These are phyloP conservation scores for Polytrichum commune DNA, from an alignment of 225 moss, liverwort and hornwort species.

Conservation along the genomic window DNA sequence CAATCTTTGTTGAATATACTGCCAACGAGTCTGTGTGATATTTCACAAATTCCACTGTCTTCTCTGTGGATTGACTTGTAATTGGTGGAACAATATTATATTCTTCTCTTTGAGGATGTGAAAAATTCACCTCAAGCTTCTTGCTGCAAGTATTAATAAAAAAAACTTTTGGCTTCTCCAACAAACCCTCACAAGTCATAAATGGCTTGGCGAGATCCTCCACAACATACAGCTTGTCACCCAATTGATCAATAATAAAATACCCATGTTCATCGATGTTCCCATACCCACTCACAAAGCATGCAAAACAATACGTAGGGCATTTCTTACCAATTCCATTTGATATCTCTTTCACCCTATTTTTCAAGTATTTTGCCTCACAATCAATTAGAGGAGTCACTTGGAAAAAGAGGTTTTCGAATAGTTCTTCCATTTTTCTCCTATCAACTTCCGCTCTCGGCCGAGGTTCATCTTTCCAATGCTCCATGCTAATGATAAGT, in stretches of 20 bases:
- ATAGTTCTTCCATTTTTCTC: slow-evolving; percentile 9
- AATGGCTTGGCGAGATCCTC: slow-evolving; percentile 32
- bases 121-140: background rate
- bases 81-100: too few relatives aligned
- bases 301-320: slow-evolving; percentile 20
- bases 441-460: slow-evolving; percentile 3
- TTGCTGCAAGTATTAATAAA: slow-evolving; percentile 29
- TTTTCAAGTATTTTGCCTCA: background rate
- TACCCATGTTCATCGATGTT: slow-evolving; percentile 12
- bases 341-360: background rate
- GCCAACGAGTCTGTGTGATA: slow-evolving; percentile 20
- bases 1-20: slow-evolving; percentile 38
- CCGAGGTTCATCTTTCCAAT: background rate
- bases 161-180: slow-evolving; percentile 29
- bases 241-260: slow-evolving; percentile 26
- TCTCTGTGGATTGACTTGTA: slow-evolving; percentile 10
- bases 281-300: slow-evolving; percentile 35
- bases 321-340: background rate
- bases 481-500: slow-evolving; percentile 9
- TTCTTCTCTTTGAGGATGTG: too few relatives aligned
- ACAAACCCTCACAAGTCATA: slow-evolving; percentile 13
- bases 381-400: background rate
- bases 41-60: slow-evolving; percentile 16
- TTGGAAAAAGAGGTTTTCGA: slow-evolving; percentile 8
- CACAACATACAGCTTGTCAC: slow-evolving; percentile 16